phyloP scores from a whole-genome alignment of 169 alveolate species.

The Plasmodium cynomolgi region DNA sequence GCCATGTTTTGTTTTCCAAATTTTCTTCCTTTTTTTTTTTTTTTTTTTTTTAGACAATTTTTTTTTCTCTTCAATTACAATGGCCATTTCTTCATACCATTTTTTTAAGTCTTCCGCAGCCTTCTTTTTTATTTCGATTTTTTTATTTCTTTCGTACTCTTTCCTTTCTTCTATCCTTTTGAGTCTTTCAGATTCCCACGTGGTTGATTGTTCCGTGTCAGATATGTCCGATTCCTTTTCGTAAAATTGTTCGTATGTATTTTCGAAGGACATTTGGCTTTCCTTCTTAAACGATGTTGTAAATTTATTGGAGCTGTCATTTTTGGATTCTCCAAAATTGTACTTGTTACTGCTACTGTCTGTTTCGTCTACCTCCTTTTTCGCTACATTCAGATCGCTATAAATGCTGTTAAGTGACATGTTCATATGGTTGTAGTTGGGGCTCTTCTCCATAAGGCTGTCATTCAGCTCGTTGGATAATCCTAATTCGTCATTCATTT shows the following conservation, averaged over 20 bases:
- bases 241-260: slow-evolving; percentile 55
- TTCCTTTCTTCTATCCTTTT: slow-evolving; percentile 67
- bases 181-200: slow-evolving; percentile 56
- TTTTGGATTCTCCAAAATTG: background rate
- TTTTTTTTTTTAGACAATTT: slow-evolving; percentile 34
- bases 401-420: slow-evolving; percentile 12
- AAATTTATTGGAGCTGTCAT: background rate
- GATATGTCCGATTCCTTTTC: slow-evolving; percentile 73
- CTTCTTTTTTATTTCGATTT: slow-evolving; percentile 59
- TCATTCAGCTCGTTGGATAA: slow-evolving; percentile 27
- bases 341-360: background rate
- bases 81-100: slow-evolving; percentile 73
- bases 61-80: slow-evolving; percentile 54
- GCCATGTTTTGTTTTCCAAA: slow-evolving; percentile 56
- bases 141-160: slow-evolving; percentile 61
- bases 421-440: slow-evolving; percentile 9
- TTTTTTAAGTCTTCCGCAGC: slow-evolving; percentile 72
- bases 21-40: slow-evolving; percentile 62
- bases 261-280: slow-evolving; percentile 53
- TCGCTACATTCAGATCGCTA: background rate
- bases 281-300: slow-evolving; percentile 15
- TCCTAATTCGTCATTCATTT: slow-evolving; percentile 11
- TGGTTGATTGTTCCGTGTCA: slow-evolving; percentile 45
- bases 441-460: background rate
- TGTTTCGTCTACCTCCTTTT: slow-evolving; percentile 24